Conservation (phyloP, 202 grass and related monocot species). For the Dendrocalamus latiflorus region DNA sequence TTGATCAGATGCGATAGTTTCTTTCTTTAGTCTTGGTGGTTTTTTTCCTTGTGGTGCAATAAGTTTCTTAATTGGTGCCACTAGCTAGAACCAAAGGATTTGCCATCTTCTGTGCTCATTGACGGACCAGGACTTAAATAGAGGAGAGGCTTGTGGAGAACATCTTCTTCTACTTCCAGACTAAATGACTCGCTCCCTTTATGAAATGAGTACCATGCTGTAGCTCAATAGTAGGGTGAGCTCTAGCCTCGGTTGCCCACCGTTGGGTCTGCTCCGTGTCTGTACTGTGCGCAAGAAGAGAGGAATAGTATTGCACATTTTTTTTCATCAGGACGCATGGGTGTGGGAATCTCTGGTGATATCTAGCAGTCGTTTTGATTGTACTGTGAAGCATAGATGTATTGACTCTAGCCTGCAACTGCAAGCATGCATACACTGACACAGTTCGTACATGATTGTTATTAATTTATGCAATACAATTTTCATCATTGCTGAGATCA, state of each 20-base stretch:
- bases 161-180: no score
- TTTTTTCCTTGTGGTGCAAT: slow-evolving; percentile 46
- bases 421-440: slow-evolving; percentile 32
- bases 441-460: slow-evolving; percentile 35
- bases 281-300: slow-evolving; percentile 34
- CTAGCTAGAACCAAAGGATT: slow-evolving; percentile 34
- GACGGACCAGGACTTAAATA: no score
- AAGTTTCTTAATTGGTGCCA: slow-evolving; percentile 52
- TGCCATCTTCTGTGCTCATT: slow-evolving; percentile 28
- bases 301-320: slow-evolving; percentile 28
- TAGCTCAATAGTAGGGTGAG: no score
- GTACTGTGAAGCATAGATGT: slow-evolving; percentile 39
- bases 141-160: no score
- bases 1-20: slow-evolving; percentile 18
- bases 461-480: slow-evolving; percentile 45
- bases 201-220: no score
- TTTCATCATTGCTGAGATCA: slow-evolving; percentile 56
- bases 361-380: slow-evolving; percentile 40
- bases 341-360: slow-evolving; percentile 29
- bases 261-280: no score
- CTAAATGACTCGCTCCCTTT: no score
- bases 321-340: slow-evolving; percentile 14
- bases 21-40: slow-evolving; percentile 23
- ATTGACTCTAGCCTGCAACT: slow-evolving; percentile 41
- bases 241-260: no score